phyloP scores from a whole-genome alignment of 495 filamentous ascomycete species.

The Penicillium manginii region DNA sequence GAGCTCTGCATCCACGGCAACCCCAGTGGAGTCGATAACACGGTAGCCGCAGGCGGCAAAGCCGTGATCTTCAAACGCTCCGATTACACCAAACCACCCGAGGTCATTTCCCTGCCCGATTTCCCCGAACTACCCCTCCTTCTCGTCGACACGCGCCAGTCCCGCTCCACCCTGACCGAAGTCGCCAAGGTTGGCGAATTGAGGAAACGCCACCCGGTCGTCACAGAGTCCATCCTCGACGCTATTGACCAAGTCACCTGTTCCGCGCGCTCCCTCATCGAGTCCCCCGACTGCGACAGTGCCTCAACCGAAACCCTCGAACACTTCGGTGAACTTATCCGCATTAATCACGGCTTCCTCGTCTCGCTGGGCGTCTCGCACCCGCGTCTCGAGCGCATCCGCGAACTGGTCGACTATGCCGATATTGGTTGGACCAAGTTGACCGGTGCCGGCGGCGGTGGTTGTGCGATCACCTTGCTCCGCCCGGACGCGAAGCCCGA shows the following conservation, averaged over 20 bases:
- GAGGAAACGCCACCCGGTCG: conserved; percentile 65
- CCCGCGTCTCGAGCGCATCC: conserved; percentile 86
- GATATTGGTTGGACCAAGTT: conserved; percentile 97
- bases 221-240: conserved; percentile 78
- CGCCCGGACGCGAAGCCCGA: conserved; percentile 61
- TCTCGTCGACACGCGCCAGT: conserved; percentile 82
- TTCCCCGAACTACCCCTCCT: conserved; percentile 92
- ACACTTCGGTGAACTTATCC: conserved; percentile 81
- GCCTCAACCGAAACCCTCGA: conserved; percentile 60
- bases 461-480: conserved; percentile 90
- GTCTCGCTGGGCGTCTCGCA: conserved; percentile 91
- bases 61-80: conserved; percentile 85
- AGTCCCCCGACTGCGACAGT: conserved; percentile 62
- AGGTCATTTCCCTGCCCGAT: conserved; percentile 73
- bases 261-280: conserved; percentile 72
- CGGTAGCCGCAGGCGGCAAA: conserved; percentile 89
- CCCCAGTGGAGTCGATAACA: conserved; percentile 96
- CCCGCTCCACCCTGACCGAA: conserved; percentile 79
- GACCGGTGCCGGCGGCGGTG: conserved; percentile 92
- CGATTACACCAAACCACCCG: conserved; percentile 77
- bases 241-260: conserved; percentile 81
- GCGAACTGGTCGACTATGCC: conserved; percentile 85
- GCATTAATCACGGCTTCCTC: conserved; percentile 90
- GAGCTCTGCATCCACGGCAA: conserved; percentile 98
- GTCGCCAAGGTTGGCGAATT: conserved; percentile 83